Evolutionary conservation across 441 rosid genomes (phyloP), one percentile per base, ranked within the genome.

Genomic region (Biscutella laevigata): DNA sequence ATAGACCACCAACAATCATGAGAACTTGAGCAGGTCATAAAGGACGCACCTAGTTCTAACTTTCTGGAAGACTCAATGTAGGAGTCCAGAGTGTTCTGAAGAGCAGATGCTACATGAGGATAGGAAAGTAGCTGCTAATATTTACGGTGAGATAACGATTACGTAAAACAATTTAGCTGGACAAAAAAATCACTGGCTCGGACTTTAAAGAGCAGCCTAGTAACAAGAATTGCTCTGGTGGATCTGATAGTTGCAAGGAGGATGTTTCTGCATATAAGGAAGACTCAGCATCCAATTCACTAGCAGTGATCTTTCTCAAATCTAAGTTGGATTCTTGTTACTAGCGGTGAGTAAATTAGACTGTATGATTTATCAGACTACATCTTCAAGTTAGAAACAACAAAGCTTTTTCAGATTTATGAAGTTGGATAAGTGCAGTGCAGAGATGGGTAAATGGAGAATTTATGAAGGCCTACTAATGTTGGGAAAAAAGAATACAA

Each of bases 21-120:
- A 35, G 55, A 34, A 28, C 33, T 15, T 30, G 59, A 53, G 19
- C 53, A 55, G 53, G 44, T 69, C 39, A 39, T 20, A 4, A 72
- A 60, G 40, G 66, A 51, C 59, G 44, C 55, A 22, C 35, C 54
- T 41, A 51, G 49, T 33, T 46, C 40, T 15, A 45, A 27, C 27
- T 48, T 52, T 47, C 64, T 10, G 62, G 45, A 72, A 48, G 70
- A 67, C 49, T 60, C 51, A 44, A 55, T 24, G 37, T 16, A 60
- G 42, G 52, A 52, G 35, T 34, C 40, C 29, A 38, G 1, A 14
- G 45, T 59, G 52, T 40, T 47, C 66, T 40, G 12, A 47, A 25
- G 53, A 60, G 53, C 29, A 53, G 20, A 33, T 60, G 40, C 38
- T 20, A 11, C 12, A 7, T 10, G 57, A 45, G 24, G 51, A 52